These are phyloP conservation scores for Cladosporium sp. DNA, from an alignment of 2,329 filamentous ascomycete genomes.

Conservation along the genomic window DNA sequence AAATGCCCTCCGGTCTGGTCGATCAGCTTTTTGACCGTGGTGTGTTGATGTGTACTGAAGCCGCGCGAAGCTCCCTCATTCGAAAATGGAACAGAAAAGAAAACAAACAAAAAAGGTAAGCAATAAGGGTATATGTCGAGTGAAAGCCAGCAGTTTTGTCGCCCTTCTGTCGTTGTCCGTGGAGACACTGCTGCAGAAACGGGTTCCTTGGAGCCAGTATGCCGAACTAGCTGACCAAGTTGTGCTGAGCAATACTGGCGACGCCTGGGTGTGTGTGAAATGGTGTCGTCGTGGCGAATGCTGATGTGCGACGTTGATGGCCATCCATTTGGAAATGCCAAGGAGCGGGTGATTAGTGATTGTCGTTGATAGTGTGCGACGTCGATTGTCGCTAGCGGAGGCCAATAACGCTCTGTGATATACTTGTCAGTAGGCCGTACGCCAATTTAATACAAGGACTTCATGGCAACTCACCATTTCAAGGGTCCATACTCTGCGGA, in stretches of 20 bases:
- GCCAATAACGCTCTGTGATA: conserved; percentile 34
- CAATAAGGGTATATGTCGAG: conserved; percentile 19
- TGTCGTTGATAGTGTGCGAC: not conserved
- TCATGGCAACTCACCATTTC: conserved; percentile 70
- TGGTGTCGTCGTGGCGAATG: not conserved
- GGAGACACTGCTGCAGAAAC: not conserved
- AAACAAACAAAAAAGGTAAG: not conserved
- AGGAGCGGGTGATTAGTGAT: not conserved
- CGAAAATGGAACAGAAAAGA: conserved; percentile 2
- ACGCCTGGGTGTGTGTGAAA: not conserved
- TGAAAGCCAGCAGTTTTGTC: not conserved
- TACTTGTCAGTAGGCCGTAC: not conserved
- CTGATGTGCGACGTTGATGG: not conserved
- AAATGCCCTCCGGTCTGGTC: not conserved
- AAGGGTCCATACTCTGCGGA: conserved; percentile 94
- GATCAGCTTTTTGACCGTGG: not conserved
- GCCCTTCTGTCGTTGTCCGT: not conserved
- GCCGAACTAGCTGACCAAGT: not conserved
- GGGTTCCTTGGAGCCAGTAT: not conserved
- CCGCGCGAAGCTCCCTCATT: not conserved
- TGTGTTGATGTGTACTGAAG: not conserved
- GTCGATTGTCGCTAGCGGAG: conserved; percentile 25
- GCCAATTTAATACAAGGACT: not conserved
- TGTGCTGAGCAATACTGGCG: not conserved
- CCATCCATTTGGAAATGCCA: not conserved